Conservation (phyloP, 2,329 filamentous ascomycete species). For the Stemphylium vesicarium region DNA sequence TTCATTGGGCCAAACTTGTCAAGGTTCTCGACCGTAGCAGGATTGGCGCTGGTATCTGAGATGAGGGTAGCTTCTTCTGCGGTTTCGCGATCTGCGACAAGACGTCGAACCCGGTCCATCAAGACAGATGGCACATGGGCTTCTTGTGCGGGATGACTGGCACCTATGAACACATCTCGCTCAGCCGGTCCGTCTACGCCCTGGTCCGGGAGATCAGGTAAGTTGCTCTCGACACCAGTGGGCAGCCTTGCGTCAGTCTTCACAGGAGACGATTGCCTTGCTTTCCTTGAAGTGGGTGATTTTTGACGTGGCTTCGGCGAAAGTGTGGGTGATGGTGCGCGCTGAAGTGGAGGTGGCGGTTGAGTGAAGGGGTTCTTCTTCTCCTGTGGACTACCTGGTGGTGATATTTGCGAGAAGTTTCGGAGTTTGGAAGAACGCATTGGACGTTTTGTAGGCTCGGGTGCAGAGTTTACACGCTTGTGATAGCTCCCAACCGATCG, state of each 20-base stretch:
- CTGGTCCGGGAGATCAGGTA: conserved; percentile 25
- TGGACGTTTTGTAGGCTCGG: conserved; percentile 29
- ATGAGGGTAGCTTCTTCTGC: conserved; percentile 15
- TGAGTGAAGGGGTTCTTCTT: conserved; percentile 10
- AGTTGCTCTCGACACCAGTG: conserved; percentile 30
- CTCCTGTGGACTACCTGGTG: conserved; percentile 28
- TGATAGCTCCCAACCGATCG: conserved; percentile 26
- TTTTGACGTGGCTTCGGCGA: conserved; percentile 21
- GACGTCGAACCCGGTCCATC: conserved; percentile 33
- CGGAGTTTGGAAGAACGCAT: conserved; percentile 18
- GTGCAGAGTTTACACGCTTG: conserved; percentile 45
- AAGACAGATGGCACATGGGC: conserved; percentile 30
- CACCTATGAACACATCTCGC: conserved; percentile 22
- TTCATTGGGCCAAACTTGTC: conserved; percentile 20
- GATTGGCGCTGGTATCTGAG: conserved; percentile 11
- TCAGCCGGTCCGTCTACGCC: conserved; percentile 3
- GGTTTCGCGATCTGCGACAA: conserved; percentile 30
- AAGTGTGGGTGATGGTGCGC: conserved; percentile 23
- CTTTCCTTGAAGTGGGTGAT: conserved; percentile 27
- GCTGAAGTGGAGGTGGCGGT: conserved; percentile 17
- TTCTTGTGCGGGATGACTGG: conserved; percentile 22
- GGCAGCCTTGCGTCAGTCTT: conserved; percentile 11
- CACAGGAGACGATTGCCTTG: conserved; percentile 11
- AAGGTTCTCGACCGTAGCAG: conserved; percentile 20
- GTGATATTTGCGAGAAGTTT: conserved; percentile 30